Percentiles rank a stretch among this genome's conserved stretches.
These are phyloP conservation scores for Phoenix dactylifera DNA, from an alignment of 176 grass and related monocot species.

Conservation along the genomic window DNA sequence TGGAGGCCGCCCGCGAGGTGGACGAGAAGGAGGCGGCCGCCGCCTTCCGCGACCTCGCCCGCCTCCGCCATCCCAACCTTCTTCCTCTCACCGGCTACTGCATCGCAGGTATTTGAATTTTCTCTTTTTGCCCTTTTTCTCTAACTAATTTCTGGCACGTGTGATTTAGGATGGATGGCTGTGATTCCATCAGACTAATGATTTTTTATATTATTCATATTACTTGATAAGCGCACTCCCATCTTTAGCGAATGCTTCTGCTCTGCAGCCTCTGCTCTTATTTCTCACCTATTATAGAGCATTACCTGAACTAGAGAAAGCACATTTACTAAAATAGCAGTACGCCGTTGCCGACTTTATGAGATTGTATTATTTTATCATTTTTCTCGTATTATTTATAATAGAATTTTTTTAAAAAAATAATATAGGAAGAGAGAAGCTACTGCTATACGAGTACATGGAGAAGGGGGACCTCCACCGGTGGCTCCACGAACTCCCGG, in stretches of 20 bases:
- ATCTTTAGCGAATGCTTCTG: too few species aligned
- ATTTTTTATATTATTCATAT: too few species aligned
- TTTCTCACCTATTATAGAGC: too few species aligned
- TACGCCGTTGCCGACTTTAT: neutral
- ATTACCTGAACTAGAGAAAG: too few species aligned
- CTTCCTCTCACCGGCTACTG: constrained; percentile 85
- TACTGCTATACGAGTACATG: constrained; percentile 74
- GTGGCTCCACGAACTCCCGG: constrained; percentile 81
- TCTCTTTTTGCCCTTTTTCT: neutral
- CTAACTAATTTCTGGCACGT: neutral
- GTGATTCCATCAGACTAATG: neutral
- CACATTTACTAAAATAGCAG: too few species aligned
- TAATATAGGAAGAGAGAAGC: constrained; percentile 44
- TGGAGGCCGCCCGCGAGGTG: constrained; percentile 21
- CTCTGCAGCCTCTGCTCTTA: too few species aligned
- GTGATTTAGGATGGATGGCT: neutral
- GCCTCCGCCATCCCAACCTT: constrained; percentile 69
- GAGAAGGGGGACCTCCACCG: constrained; percentile 72
- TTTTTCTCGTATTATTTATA: neutral
- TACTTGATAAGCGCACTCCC: too few species aligned
- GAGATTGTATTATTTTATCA: neutral
- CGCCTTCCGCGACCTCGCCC: constrained; percentile 37
- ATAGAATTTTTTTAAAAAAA: too few species aligned
- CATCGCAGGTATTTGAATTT: constrained; percentile 39
- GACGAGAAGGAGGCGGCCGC: constrained; percentile 5